Conservation (phyloP, 1,139 yeast genomes). For the Taphrina pruni region DNA sequence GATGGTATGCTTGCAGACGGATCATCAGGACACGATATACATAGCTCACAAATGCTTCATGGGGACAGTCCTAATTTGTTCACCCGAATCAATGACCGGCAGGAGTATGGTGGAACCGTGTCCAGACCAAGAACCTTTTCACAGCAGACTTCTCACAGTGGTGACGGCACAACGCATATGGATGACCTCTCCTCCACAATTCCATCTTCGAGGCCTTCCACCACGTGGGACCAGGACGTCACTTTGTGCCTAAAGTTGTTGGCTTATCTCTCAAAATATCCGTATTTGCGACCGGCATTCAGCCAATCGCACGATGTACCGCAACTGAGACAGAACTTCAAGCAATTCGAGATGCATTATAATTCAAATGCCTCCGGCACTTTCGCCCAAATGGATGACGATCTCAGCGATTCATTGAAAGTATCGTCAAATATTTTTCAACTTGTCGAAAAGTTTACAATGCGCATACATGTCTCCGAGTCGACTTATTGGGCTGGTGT, state of each 20-base stretch:
- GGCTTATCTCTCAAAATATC: slow-evolving; percentile 91
- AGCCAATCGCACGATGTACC: slow-evolving; percentile 73
- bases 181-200: not conserved
- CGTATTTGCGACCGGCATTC: slow-evolving; percentile 72
- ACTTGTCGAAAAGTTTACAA: slow-evolving; percentile 87
- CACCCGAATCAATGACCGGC: not conserved
- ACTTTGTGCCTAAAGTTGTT: slow-evolving; percentile 89
- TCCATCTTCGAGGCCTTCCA: slow-evolving; percentile 5
- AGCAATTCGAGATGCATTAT: slow-evolving; percentile 42
- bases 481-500: slow-evolving; percentile 97
- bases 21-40: not conserved
- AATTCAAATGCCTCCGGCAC: slow-evolving; percentile 11
- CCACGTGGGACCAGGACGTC: slow-evolving; percentile 90
- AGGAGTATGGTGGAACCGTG: not conserved
- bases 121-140: slow-evolving; percentile 3
- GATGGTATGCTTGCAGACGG: not conserved
- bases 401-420: slow-evolving; percentile 28
- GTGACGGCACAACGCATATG: not conserved
- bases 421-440: slow-evolving; percentile 72
- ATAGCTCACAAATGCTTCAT: not conserved
- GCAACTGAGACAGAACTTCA: slow-evolving; percentile 49
- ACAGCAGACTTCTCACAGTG: not conserved
- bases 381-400: slow-evolving; percentile 36
- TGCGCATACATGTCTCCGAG: slow-evolving; percentile 69
- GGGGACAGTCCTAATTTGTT: not conserved